phyloP scores from a whole-genome alignment of 352 stramenopile genomes.

The Pythium insidiosum region DNA sequence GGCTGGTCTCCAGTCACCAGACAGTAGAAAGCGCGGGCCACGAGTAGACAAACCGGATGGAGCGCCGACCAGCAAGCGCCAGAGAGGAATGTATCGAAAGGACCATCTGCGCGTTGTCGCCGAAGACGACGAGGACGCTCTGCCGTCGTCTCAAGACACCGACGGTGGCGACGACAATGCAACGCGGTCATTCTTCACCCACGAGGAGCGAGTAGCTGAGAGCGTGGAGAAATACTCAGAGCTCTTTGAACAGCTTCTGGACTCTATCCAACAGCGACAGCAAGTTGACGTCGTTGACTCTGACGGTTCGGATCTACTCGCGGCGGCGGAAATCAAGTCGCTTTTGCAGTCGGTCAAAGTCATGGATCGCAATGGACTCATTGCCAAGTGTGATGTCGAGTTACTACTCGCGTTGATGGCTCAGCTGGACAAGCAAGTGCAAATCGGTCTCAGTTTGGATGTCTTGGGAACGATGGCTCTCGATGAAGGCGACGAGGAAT shows the following conservation, averaged over 20 bases:
- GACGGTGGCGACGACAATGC: conserved; percentile 10
- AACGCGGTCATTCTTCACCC: conserved; percentile 30
- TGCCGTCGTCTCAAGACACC: conserved; percentile 13
- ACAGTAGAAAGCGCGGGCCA: too few species aligned
- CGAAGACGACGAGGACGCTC: conserved; percentile 4
- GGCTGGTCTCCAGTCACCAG: too few species aligned
- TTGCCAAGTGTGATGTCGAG: conserved; percentile 41
- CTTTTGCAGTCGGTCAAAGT: conserved; percentile 59
- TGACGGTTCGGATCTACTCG: conserved; percentile 34
- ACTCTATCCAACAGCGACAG: conserved; percentile 25
- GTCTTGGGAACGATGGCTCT: conserved; percentile 21
- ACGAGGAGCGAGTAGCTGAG: conserved; percentile 42
- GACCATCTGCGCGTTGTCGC: conserved; percentile 1
- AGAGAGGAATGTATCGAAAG: conserved; percentile 7
- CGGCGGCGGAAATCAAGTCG: conserved; percentile 39
- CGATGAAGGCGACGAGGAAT: conserved; percentile 23
- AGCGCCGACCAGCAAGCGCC: conserved; percentile 13
- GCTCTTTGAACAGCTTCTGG: conserved; percentile 30
- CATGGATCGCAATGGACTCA: conserved; percentile 55
- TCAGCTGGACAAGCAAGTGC: conserved; percentile 50
- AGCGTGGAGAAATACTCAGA: conserved; percentile 64
- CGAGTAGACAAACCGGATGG: too few species aligned
- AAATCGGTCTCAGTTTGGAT: conserved; percentile 20
- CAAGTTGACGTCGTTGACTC: conserved; percentile 18
- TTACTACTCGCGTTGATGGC: conserved; percentile 50